phyloP scores from a whole-genome alignment of 2,329 filamentous ascomycete species.

The Colletotrichum sp. region DNA sequence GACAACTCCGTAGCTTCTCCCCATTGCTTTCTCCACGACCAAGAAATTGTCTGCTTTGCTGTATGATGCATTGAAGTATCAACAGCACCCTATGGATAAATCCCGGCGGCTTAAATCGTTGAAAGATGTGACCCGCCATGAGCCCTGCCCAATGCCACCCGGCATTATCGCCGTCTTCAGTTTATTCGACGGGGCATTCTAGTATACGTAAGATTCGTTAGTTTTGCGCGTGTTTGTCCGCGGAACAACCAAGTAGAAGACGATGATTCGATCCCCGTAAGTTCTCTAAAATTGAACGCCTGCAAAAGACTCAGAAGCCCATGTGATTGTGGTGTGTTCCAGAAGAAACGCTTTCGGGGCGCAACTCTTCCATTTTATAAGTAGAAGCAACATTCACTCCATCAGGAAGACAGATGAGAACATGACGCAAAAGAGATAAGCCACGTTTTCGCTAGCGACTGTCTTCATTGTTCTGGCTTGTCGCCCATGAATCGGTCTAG shows the following conservation, averaged over 20 bases:
- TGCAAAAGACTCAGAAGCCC: no score
- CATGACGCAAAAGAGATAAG: no score
- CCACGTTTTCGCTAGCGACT: no score
- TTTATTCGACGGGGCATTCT: fast-evolving
- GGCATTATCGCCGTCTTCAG: not conserved
- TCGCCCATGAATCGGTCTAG: no score
- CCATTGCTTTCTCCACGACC: not conserved
- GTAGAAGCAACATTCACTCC: no score
- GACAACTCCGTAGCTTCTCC: not conserved
- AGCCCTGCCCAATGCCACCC: no score
- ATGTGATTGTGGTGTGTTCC: not conserved
- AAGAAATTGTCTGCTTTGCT: no score
- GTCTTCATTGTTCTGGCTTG: no score
- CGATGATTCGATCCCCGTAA: no score
- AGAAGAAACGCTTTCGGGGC: not conserved
- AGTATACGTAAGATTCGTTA: fast-evolving
- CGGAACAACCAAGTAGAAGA: no score
- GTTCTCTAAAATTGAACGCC: not conserved
- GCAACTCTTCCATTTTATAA: not conserved
- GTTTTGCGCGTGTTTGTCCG: not conserved
- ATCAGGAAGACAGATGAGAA: not conserved
- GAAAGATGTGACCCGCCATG: fast-evolving
- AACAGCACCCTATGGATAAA: not conserved
- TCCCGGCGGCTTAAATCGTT: not conserved
- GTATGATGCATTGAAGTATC: no score